Evolutionary conservation across 73 alveolate genomes (phyloP), one percentile per base, ranked within the genome.

Genomic region (Tetrahymena borealis): DNA sequence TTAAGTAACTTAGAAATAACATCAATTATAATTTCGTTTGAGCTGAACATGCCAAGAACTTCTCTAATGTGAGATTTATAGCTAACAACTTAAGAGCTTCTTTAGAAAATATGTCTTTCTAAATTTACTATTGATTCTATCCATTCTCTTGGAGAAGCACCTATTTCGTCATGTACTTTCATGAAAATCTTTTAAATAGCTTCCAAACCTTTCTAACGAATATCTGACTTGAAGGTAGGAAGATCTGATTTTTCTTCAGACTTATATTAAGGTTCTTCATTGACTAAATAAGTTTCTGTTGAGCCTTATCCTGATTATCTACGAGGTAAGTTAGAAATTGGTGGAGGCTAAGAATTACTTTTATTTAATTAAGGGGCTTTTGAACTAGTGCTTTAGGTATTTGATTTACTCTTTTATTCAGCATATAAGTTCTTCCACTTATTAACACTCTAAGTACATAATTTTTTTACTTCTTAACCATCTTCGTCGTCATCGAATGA

Each of bases 1-100:
- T 85, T 93, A 39, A 93, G 79, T 13, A 93, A 39, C 79, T 92
- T 85, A 24, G 78, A 38, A 16, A 42, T 90, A 28, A 93, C 93
- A 28, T 85, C 95, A 60, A 35, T 60, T 5, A n/a, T 60, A 18
- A 60, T 18, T 60, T 60, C 85, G 28, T 60, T 60, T 24, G 85
- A 5, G 4, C 37, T 15, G 13, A 60, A 60, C 85, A 60, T 60
- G 28, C 85, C 85, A 60, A 60, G 33, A 35, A 60, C 85, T 60
- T 60, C 85, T 6, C 28, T 60, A n/a, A 60, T 60, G 31, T 60
- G 37, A 20, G 85, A 60, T 60, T 60, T 60, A 60, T 60, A 60
- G 85, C 28, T 24, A 18, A 60, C 35, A 24, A 60, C 85, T 60
- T 60, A 60, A 35, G 10, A 5, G 10, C 31, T 60, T 60, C 85